Evolutionary conservation across 768 basidiomycete genomes (phyloP), one percentile per base, ranked within the genome.

Genomic region (Boletellus ananiceps): DNA sequence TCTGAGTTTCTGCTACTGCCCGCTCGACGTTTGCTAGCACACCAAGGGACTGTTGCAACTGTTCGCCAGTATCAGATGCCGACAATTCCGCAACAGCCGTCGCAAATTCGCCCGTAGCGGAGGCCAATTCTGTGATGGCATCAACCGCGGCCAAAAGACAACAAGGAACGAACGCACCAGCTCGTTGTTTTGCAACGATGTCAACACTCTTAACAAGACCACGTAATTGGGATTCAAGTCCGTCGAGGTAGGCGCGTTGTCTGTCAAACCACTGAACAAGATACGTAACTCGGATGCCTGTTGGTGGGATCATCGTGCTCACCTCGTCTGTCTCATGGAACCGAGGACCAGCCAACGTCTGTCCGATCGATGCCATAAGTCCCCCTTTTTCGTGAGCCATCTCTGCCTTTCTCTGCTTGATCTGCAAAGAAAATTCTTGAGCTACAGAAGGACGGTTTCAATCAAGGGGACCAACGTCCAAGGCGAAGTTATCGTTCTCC

Each of bases 261-360:
- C 81, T 79, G 59, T 96, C 93, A 58, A 96, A 98, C 93, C 93
- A 98, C 83, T 94, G n/a, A 41, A n/a, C 35, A 53, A 36, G 51
- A 46, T 31, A n/a, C 7, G 14, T 33, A 16, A 47, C 41, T 44
- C 35, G 9, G 15, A 39, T n/a, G 34, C 25, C 13, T 3, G 14
- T n/a, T 14, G 33, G 37, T 7, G 19, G 5, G 2, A 29, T 16
- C 18, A 27, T 18, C 21, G 15, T 41, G 29, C 73, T 43, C 56
- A 86, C 89, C 69, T 93, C 91, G 56, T 95, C 92, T 5, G 83
- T 90, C 68, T 95, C 92, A 61, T 88, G 76, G 65, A 93, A 95
- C 47, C 88, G 79, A 12, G 88, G 82, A 0, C 91, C 91, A 15
- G 83, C 69, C 46, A 93, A 70, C 0, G 83, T 81, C 51, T 89